Conservation (phyloP, 2,329 filamentous ascomycete species). For the Orbilia oligospora region DNA sequence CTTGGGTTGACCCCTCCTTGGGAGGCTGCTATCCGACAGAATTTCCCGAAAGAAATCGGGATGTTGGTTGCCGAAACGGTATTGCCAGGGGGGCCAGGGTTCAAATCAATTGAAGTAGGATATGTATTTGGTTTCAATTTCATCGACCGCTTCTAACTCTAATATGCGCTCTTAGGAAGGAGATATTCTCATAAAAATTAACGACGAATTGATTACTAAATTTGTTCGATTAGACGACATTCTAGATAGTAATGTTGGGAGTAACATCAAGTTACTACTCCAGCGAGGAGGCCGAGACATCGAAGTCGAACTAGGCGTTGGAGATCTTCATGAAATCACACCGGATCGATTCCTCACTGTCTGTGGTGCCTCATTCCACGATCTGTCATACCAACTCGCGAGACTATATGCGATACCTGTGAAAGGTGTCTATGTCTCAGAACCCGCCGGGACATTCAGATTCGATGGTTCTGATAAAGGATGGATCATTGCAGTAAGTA, state of each 20-base stretch:
- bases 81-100: constrained; percentile 88
- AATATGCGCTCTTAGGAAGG: constrained; percentile 74
- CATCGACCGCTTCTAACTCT: constrained; percentile 20
- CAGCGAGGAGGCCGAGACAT: constrained; percentile 91
- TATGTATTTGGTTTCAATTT: not conserved
- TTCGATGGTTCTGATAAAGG: constrained; percentile 88
- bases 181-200: constrained; percentile 92
- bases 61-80: constrained; percentile 98
- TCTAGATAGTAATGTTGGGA: constrained; percentile 86
- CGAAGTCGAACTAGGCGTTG: constrained; percentile 85
- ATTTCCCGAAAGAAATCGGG: constrained; percentile 92
- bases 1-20: constrained; percentile 86
- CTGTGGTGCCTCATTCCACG: constrained; percentile 93
- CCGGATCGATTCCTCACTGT: constrained; percentile 96
- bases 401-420: constrained; percentile 92
- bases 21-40: constrained; percentile 85
- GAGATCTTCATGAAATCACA: constrained; percentile 92
- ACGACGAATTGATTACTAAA: constrained; percentile 91
- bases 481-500: constrained; percentile 79
- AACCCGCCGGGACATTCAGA: constrained; percentile 93
- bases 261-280: constrained; percentile 82
- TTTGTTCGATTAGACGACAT: constrained; percentile 94
- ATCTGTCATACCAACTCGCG: constrained; percentile 97
- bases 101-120: constrained; percentile 79
- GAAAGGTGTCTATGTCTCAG: constrained; percentile 93